Conservation (phyloP, 129 eudicot genomes). For the Saussurea involucrata region DNA sequence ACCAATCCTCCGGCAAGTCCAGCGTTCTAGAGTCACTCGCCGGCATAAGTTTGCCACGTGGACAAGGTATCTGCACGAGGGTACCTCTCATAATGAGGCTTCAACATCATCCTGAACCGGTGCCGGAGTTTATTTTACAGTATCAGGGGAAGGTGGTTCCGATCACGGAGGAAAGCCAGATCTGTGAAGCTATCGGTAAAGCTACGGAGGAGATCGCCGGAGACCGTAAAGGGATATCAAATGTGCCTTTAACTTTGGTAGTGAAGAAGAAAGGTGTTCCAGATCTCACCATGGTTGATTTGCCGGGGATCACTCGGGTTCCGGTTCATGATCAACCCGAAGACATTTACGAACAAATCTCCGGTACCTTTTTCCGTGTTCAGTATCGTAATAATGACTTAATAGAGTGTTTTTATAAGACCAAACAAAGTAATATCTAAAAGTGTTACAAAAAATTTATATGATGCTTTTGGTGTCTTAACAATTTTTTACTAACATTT, state of each 20-base stretch:
- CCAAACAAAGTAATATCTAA: too few relatives aligned
- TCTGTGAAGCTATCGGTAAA: not conserved
- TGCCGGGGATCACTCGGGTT: not conserved
- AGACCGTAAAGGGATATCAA: not conserved
- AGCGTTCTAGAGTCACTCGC: slow-evolving; percentile 35
- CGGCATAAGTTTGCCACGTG: slow-evolving; percentile 29
- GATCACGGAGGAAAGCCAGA: not conserved
- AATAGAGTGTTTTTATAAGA: too few relatives aligned
- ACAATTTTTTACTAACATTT: too few relatives aligned
- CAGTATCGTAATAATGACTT: too few relatives aligned
- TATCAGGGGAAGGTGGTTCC: not conserved
- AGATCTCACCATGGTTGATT: slow-evolving; percentile 1
- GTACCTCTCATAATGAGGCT: slow-evolving; percentile 13
- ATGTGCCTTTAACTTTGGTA: not conserved
- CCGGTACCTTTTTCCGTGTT: not conserved
- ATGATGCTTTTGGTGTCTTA: too few relatives aligned
- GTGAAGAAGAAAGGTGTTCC: slow-evolving; percentile 1
- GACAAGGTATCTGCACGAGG: slow-evolving; percentile 28
- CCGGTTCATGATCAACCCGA: not conserved
- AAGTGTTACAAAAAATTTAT: too few relatives aligned
- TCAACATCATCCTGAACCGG: slow-evolving; percentile 4
- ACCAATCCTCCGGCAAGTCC: slow-evolving; percentile 35
- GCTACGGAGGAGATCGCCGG: slow-evolving; percentile 5
- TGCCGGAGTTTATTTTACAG: slow-evolving; percentile 8
- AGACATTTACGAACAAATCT: slow-evolving; percentile 1